Percentiles rank a stretch among this genome's conserved stretches.
Evolutionary conservation across 768 basidiomycete species (phyloP).

Genomic region (Rubroboletus satanas): DNA sequence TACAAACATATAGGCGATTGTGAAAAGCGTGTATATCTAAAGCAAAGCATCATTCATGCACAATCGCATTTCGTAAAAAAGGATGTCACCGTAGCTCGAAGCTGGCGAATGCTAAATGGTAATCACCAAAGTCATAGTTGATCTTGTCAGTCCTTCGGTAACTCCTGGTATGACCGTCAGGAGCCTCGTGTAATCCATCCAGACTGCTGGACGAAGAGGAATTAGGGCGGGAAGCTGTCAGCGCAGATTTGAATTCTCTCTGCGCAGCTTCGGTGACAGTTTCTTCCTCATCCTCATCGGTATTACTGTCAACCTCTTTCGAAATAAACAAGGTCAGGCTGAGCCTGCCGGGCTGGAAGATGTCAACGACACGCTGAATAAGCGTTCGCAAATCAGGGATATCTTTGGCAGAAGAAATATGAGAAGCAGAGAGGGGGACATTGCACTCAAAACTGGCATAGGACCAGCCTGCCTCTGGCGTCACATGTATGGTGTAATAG

Average conservation of each 20-base stretch:
- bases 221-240: conserved; percentile 33
- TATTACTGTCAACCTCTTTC: conserved; percentile 44
- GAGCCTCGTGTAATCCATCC: conserved; percentile 13
- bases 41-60: conserved; percentile 19
- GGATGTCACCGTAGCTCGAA: conserved; percentile 54
- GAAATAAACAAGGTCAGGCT: conserved; percentile 91
- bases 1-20: conserved; percentile 15
- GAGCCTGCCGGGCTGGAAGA: conserved; percentile 87
- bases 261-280: conserved; percentile 68
- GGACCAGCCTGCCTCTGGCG: conserved; percentile 96
- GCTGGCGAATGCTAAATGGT: conserved; percentile 86
- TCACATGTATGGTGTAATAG: conserved; percentile 98
- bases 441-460: conserved; percentile 99
- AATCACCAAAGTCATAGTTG: conserved; percentile 94
- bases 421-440: conserved; percentile 56
- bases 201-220: conserved; percentile 22
- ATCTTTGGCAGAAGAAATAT: conserved; percentile 28
- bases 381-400: conserved; percentile 79
- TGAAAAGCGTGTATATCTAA: conserved; percentile 18
- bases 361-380: conserved; percentile 82
- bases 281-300: conserved; percentile 46
- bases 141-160: conserved; percentile 94
- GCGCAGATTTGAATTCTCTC: conserved; percentile 66
- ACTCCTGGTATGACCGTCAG: conserved; percentile 24
- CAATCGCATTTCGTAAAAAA: conserved; percentile 8